Evolutionary conservation across 371 early-diverging fungal genomes (phyloP).

Genomic region (Saksenaea oblongispora): DNA sequence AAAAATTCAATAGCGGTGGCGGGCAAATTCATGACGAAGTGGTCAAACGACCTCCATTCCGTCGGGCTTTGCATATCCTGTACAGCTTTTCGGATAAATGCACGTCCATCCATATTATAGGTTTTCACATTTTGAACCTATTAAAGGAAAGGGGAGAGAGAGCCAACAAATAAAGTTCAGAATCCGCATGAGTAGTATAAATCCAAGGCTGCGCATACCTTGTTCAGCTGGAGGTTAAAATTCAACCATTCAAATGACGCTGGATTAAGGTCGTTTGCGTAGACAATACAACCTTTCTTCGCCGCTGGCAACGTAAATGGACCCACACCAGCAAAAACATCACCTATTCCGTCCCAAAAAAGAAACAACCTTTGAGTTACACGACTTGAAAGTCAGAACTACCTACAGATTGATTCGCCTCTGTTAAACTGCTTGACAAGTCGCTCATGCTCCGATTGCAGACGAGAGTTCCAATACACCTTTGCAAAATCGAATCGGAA

Average conservation of each 20-base stretch:
- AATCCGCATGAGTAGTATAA: not conserved
- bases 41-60: constrained; percentile 75
- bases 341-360: constrained; percentile 45
- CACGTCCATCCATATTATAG: constrained; percentile 89
- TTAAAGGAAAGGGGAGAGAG: not conserved
- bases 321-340: constrained; percentile 97
- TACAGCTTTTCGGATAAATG: constrained; percentile 78
- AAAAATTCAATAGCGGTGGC: constrained; percentile 94
- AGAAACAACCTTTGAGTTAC: not conserved
- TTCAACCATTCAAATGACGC: constrained; percentile 75
- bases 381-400: not conserved
- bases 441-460: constrained; percentile 92
- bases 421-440: constrained; percentile 72
- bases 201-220: constrained; percentile 47
- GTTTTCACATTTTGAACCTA: constrained; percentile 53
- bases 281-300: constrained; percentile 78
- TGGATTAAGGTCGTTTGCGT: constrained; percentile 98
- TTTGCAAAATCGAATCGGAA: constrained; percentile 94
- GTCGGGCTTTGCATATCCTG: constrained; percentile 31
- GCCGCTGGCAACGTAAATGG: constrained; percentile 97
- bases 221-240: constrained; percentile 80
- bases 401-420: constrained; percentile 70
- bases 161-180: not conserved
- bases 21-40: constrained; percentile 96
- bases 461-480: constrained; percentile 98